Conservation (phyloP, 345 rosid genomes). For the Carallia brachiata region DNA sequence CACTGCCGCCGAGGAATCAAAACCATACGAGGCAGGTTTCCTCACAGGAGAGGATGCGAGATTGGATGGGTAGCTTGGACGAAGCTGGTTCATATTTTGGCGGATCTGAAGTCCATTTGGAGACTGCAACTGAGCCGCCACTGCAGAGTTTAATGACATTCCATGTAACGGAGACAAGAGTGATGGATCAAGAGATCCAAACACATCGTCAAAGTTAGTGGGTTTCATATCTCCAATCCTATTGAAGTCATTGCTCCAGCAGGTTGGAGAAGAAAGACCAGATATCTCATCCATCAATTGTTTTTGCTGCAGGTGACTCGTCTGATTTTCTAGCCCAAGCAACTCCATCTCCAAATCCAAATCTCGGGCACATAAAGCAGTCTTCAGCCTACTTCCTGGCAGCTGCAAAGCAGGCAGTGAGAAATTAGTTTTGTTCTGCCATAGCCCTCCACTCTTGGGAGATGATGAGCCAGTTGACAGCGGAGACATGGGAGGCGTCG, state of each 20-base stretch:
- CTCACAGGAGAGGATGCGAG: slow-evolving; percentile 56
- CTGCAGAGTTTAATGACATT: slow-evolving; percentile 37
- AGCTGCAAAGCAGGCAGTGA: slow-evolving; percentile 81
- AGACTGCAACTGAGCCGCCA: slow-evolving; percentile 56
- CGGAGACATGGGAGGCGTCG: slow-evolving; percentile 81
- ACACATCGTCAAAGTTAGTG: slow-evolving; percentile 58
- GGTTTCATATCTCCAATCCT: slow-evolving; percentile 52
- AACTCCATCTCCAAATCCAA: slow-evolving; percentile 70
- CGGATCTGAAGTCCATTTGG: slow-evolving; percentile 63
- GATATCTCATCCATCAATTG: slow-evolving; percentile 60
- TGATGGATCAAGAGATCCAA: slow-evolving; percentile 59
- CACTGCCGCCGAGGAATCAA: slow-evolving; percentile 80
- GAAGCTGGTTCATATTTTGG: slow-evolving; percentile 66
- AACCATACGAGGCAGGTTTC: slow-evolving; percentile 53
- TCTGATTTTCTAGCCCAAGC: slow-evolving; percentile 43
- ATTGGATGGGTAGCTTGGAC: slow-evolving; percentile 54
- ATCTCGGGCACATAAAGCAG: slow-evolving; percentile 72
- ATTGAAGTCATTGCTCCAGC: slow-evolving; percentile 44
- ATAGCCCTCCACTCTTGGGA: slow-evolving; percentile 56
- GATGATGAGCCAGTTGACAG: slow-evolving; percentile 59
- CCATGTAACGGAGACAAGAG: slow-evolving; percentile 61
- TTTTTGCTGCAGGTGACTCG: slow-evolving; percentile 40
- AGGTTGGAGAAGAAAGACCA: slow-evolving; percentile 58
- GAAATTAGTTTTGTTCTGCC: slow-evolving; percentile 77
- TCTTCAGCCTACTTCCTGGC: slow-evolving; percentile 79